Conservation (phyloP, 2,329 filamentous ascomycete species). For the Fusarium newnesense region DNA sequence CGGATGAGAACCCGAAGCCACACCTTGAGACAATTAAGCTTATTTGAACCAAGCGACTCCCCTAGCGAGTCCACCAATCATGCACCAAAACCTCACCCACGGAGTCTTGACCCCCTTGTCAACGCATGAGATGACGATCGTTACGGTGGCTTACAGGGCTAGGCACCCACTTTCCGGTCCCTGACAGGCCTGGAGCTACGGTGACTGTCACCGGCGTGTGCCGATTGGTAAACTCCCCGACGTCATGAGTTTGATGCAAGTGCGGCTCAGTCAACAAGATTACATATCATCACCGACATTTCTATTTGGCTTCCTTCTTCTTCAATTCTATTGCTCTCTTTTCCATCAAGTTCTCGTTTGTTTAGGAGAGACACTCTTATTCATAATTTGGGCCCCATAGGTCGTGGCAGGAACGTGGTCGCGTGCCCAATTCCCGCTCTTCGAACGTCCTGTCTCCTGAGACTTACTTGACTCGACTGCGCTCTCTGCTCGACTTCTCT, state of each 20-base stretch:
- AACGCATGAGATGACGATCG: conserved; percentile 6
- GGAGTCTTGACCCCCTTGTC: conserved; percentile 5
- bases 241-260: conserved; percentile 7
- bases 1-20: conserved; percentile 14
- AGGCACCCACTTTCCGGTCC: conserved; percentile 14
- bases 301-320: not conserved
- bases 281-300: conserved; percentile 8
- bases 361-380: not conserved
- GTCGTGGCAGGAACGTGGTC: not conserved
- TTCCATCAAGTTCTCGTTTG: not conserved
- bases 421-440: conserved; percentile 24
- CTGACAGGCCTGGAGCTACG: conserved; percentile 2
- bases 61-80: conserved; percentile 11
- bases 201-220: conserved; percentile 18
- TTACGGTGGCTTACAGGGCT: not conserved
- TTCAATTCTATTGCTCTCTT: not conserved
- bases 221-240: conserved; percentile 20
- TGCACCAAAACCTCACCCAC: not conserved
- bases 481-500: not conserved
- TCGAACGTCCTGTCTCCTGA: not conserved
- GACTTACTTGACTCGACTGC: not conserved
- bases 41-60: conserved; percentile 2
- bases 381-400: not conserved
- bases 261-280: conserved; percentile 3
- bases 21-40: conserved; percentile 27